phyloP scores from a whole-genome alignment of 139 green algal genomes.

The Chlamydomonas incerta region DNA sequence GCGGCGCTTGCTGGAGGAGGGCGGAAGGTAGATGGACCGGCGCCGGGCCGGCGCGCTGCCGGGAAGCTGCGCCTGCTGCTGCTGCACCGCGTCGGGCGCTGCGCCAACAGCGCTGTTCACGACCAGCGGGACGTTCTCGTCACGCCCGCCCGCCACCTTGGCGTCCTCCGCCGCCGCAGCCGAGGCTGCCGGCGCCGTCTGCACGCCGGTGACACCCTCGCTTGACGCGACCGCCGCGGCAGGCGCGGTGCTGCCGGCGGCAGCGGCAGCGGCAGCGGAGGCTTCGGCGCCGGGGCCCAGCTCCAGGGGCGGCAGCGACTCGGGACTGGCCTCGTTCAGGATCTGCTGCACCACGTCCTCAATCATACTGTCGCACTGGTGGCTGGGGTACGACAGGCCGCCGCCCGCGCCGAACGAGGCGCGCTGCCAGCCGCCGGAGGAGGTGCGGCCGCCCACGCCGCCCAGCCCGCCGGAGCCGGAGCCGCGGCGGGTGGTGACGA shows the following conservation, averaged over 20 bases:
- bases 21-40: constrained; percentile 29
- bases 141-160: no score
- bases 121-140: not conserved
- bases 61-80: not conserved
- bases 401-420: no score
- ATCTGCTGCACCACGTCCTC: constrained; percentile 44
- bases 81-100: not conserved
- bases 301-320: not conserved
- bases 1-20: constrained; percentile 2
- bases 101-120: not conserved
- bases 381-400: not conserved
- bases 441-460: no score
- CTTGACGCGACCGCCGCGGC: no score
- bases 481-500: not conserved
- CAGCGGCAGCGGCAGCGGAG: not conserved
- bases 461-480: not conserved
- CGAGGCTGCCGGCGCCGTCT: not conserved
- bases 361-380: constrained; percentile 45
- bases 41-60: not conserved
- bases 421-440: not conserved
- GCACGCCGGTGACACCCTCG: not conserved
- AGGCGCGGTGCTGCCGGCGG: no score
- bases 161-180: not conserved
- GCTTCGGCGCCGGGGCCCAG: not conserved
- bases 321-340: constrained; percentile 26